Evolutionary conservation across 2,329 filamentous ascomycete genomes (phyloP), one percentile per base, ranked within the genome.

Genomic region (Penicillium expansum): DNA sequence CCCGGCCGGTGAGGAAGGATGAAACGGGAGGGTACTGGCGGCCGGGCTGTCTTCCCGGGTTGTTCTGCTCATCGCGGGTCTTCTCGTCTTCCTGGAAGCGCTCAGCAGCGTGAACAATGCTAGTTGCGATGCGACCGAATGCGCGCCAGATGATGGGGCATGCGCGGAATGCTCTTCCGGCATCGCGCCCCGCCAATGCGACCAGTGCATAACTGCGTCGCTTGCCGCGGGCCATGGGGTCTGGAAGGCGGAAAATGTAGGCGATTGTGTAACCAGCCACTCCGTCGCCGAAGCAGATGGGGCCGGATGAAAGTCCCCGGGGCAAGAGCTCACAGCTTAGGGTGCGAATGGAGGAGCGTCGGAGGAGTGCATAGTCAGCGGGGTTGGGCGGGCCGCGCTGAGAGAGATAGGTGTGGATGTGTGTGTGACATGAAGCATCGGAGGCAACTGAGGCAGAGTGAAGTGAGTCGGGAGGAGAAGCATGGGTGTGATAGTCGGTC

Each of bases 321-420:
- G 83, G 83, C 3, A 85, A 74, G 10, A 79, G 76, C 65, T 85
- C 83, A 57, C 80, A 83, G 57, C 81, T 84, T 37, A 85, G 70
- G 0, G 83, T 83, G 58, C 82, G 81, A 62, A 85, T 83, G 52
- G 80, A 83, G 24, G 82, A 82, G 37, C 81, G 80, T 56, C 83
- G 80, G 22, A 85, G 74, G 11, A 82, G 74, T 4, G 82, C 80
- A 67, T 83, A 85, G 42, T 80, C 77, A 7, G 76, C 74, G 11
- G 81, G 79, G 33, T 81, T 80, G 20, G 79, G 76, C 7, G 83
- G 83, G 29, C 82, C 81, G 52, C 80, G 81, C 33, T 82, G 79
- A n/a, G 83, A 83, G 43, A 84, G 75, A 67, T 84, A 85, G 59
- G 80, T 84, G 48, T 84, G 68, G 20, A 80, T 81, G 60, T 85